Evolutionary conservation across 2,329 filamentous ascomycete genomes (phyloP).

Genomic region (Chlorencoelia australis): DNA sequence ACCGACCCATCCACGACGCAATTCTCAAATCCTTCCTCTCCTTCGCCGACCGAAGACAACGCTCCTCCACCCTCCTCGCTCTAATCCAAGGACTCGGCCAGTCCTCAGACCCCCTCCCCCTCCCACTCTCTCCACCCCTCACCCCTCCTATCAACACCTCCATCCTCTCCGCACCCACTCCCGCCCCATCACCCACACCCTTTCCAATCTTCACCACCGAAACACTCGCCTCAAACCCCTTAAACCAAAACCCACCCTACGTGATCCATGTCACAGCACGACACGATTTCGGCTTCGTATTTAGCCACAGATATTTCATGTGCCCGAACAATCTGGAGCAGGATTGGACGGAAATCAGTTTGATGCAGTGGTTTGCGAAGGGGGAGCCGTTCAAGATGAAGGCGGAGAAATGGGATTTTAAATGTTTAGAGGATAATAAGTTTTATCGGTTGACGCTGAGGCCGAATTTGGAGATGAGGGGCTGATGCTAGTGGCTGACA

Average conservation of each 20-base stretch:
- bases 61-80: not conserved
- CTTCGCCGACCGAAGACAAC: not conserved
- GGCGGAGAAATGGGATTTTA: conserved; percentile 23
- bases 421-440: conserved; percentile 15
- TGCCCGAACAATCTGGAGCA: conserved; percentile 14
- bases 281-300: conserved; percentile 19
- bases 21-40: conserved; percentile 6
- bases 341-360: conserved; percentile 19
- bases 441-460: conserved; percentile 21
- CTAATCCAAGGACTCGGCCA: conserved; percentile 1
- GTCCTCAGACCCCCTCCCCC: not conserved
- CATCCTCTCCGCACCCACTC: too few relatives aligned
- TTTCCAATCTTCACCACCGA: not conserved
- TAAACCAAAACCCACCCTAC: conserved; percentile 12
- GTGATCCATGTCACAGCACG: conserved; percentile 21
- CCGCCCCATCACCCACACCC: not conserved
- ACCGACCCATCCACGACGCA: conserved; percentile 4
- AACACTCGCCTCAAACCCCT: conserved; percentile 1
- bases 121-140: not conserved
- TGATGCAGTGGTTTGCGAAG: conserved; percentile 20
- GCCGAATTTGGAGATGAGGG: conserved; percentile 17
- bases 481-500: conserved; percentile 1
- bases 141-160: too few relatives aligned
- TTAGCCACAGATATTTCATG: conserved; percentile 23
- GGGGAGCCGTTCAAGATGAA: conserved; percentile 18